phyloP scores from a whole-genome alignment of 2,329 filamentous ascomycete genomes.

The Albophoma yamanashiensis region DNA sequence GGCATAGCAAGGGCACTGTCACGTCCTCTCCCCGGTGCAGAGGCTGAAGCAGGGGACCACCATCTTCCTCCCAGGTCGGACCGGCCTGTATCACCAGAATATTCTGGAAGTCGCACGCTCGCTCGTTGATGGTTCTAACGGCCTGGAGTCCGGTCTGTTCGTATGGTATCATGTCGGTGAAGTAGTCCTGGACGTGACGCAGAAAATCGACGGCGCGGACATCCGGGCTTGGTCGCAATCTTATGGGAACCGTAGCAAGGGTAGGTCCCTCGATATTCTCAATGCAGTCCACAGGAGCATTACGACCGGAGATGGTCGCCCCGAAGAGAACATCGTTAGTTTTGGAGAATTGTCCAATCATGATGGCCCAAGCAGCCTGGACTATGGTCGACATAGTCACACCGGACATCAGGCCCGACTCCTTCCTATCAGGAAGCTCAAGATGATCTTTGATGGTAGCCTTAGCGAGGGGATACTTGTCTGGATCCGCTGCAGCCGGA shows the following conservation, averaged over 20 bases:
- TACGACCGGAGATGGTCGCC: slow-evolving; percentile 14
- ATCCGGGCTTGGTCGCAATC: slow-evolving; percentile 4
- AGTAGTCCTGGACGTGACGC: slow-evolving; percentile 8
- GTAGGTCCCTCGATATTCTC: slow-evolving; percentile 15
- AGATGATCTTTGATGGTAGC: neutral
- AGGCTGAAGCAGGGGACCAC: neutral
- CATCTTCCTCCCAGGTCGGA: neutral
- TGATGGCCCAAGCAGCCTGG: slow-evolving; percentile 12
- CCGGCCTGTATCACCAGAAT: neutral
- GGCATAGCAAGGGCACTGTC: neutral
- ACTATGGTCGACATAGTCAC: slow-evolving; percentile 8
- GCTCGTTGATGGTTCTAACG: neutral
- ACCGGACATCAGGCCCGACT: neutral
- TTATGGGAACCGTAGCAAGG: slow-evolving; percentile 15
- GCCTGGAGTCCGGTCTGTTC: slow-evolving; percentile 3
- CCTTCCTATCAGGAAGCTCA: neutral
- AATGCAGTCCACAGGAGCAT: slow-evolving; percentile 12
- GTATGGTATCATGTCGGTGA: slow-evolving; percentile 5
- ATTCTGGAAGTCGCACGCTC: slow-evolving; percentile 1
- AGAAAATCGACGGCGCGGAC: slow-evolving; percentile 8
- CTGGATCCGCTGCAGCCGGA: neutral
- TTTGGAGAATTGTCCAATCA: slow-evolving; percentile 7
- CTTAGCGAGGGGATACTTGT: neutral
- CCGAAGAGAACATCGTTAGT: slow-evolving; percentile 13
- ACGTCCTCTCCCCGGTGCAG: neutral